phyloP scores from a whole-genome alignment of 345 rosid genomes.

The Laguncularia racemosa region DNA sequence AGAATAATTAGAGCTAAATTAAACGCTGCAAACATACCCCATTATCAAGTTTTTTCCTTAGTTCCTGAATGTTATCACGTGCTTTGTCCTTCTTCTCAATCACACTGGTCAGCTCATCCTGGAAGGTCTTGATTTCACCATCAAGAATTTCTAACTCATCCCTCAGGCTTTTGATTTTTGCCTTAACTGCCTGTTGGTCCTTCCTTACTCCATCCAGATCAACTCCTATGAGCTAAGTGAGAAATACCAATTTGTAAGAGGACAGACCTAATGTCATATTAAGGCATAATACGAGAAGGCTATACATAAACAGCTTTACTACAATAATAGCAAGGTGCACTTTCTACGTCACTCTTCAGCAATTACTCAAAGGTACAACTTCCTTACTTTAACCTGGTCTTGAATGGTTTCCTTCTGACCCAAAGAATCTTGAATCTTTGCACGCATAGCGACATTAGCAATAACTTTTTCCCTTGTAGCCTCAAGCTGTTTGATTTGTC shows the following conservation, averaged over 20 bases:
- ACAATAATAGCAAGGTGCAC: no score
- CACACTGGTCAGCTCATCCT: slow-evolving; percentile 43
- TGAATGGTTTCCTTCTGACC: slow-evolving; percentile 83
- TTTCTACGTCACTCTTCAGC: no score
- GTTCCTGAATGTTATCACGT: slow-evolving; percentile 39
- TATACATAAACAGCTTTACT: no score
- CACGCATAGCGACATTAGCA: slow-evolving; percentile 70
- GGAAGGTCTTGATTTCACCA: slow-evolving; percentile 43
- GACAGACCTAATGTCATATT: neutral
- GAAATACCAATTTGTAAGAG: slow-evolving; percentile 2
- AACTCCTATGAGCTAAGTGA: slow-evolving; percentile 68
- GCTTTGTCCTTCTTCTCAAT: slow-evolving; percentile 57
- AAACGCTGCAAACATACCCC: slow-evolving; percentile 33
- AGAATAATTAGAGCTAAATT: no score
- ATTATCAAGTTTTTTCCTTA: slow-evolving; percentile 62
- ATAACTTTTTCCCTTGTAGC: slow-evolving; percentile 89
- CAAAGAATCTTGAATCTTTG: slow-evolving; percentile 78
- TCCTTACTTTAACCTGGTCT: slow-evolving; percentile 91
- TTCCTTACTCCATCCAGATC: slow-evolving; percentile 87
- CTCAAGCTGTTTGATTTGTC: slow-evolving; percentile 86
- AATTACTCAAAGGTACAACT: neutral
- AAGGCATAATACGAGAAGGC: no score
- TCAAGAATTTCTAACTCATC: slow-evolving; percentile 49
- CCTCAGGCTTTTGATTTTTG: slow-evolving; percentile 43
- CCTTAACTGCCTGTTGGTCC: slow-evolving; percentile 65